These are phyloP conservation scores for Tetraselmis chui DNA, from an alignment of 139 green algal species.

Conservation along the genomic window DNA sequence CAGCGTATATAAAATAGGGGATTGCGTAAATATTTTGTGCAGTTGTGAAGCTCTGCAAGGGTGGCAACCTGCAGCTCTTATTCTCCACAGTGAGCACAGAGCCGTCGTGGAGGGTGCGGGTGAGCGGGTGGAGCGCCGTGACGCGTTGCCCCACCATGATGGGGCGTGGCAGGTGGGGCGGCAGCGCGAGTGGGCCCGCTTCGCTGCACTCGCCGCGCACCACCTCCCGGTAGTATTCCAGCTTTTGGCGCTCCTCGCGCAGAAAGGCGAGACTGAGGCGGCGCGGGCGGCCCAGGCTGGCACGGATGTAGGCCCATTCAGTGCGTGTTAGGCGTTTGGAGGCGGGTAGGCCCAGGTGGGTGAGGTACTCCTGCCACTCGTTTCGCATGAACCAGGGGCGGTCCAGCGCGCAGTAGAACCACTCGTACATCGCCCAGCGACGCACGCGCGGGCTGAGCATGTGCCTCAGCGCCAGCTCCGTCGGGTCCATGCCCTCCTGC, in stretches of 20 bases:
- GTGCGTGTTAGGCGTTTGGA: slow-evolving; percentile 18
- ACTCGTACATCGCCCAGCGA: slow-evolving; percentile 59
- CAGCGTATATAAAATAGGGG: too few relatives aligned
- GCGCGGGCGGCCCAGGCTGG: slow-evolving; percentile 46
- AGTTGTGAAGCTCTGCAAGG: too few relatives aligned
- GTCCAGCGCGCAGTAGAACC: slow-evolving; percentile 65
- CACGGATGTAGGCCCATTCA: slow-evolving; percentile 38
- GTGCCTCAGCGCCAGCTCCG: slow-evolving; percentile 49
- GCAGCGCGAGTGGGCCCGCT: slow-evolving; percentile 19
- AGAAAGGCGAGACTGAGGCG: slow-evolving; percentile 66
- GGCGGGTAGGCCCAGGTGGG: slow-evolving; percentile 24
- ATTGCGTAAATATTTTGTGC: not conserved
- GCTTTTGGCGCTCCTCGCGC: slow-evolving; percentile 42
- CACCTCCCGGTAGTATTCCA: slow-evolving; percentile 53
- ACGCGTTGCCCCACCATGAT: slow-evolving; percentile 77
- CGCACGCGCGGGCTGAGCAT: slow-evolving; percentile 34
- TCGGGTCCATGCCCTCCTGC: too few relatives aligned
- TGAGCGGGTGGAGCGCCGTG: slow-evolving; percentile 72
- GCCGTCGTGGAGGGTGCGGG: slow-evolving; percentile 69
- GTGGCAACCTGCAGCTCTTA: slow-evolving; percentile 50
- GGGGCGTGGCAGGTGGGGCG: slow-evolving; percentile 45
- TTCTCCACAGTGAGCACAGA: slow-evolving; percentile 71
- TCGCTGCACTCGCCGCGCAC: slow-evolving; percentile 36
- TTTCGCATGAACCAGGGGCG: slow-evolving; percentile 63
- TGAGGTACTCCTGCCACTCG: slow-evolving; percentile 36